Evolutionary conservation across 257 asterid genomes (phyloP), one percentile per base, ranked within the genome.

Genomic region (Primulina eburnea): DNA sequence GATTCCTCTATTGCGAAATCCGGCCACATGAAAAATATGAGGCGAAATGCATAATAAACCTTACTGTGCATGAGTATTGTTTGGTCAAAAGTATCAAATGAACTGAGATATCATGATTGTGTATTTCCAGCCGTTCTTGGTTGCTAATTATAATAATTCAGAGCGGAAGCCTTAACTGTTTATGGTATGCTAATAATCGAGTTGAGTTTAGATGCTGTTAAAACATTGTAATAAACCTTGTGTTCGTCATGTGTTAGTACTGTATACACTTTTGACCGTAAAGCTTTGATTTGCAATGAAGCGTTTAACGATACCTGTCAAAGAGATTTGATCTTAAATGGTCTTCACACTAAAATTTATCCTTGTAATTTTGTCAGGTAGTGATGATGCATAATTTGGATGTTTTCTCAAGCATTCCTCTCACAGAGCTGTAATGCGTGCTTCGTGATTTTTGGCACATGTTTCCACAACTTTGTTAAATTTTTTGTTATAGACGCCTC

Each of bases 351-450:
- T 74, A 65, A 76, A 71, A 40, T 73, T 66, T 37, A 63, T 76
- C 76, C 29, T 79, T 72, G 67, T 71, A 34, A 71, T 58, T 79
- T 76, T 80, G 72, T 69, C 82, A 80, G 88, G 88, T 76, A 73
- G 76, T 64, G 83, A 83, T 76, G 88, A 80, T 80, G 88, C 88
- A 83, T 83, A 75, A 68, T 50, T 14, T 52, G 68, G 81, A 73
- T 72, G 67, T 67, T 64, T 38, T 75, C 65, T 62, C 62, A 10
- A 47, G 62, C 47, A 76, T 67, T 37, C 52, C 40, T 72, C 71
- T n/a, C 14, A 53, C 32, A 8, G 17, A 24, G 43, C 71, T 26
- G 71, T 67, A 29, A 74, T 53, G 77, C 40, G 60, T 50, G 21
- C 57, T 57, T 61, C 55, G 32, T 62, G 35, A 66, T 62, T 71